Conservation (phyloP, 2,329 filamentous ascomycete genomes). For the Sarocladium strictum region DNA sequence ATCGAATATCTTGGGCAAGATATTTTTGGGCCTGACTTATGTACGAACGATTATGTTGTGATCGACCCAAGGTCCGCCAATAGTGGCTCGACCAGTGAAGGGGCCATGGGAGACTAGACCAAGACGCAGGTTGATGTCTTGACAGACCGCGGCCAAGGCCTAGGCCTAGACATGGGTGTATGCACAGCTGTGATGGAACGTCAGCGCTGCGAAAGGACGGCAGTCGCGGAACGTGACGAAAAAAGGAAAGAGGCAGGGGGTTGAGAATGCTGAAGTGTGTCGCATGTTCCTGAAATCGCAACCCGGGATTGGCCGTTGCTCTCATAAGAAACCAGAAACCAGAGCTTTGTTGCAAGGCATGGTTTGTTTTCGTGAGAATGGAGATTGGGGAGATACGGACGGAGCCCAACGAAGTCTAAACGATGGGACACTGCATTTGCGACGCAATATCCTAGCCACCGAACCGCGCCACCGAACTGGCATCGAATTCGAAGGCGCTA, state of each 20-base stretch:
- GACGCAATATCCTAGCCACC: background rate
- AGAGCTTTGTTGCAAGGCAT: background rate
- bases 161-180: background rate
- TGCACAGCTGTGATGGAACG: background rate
- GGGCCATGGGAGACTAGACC: background rate
- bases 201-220: background rate
- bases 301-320: no score
- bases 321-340: no score
- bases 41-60: no score
- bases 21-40: no score
- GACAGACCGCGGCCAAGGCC: background rate
- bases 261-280: no score
- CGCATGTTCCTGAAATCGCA: no score
- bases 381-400: background rate
- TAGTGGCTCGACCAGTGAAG: background rate
- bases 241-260: background rate
- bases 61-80: background rate
- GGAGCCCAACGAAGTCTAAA: slow-evolving; percentile 2
- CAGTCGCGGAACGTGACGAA: background rate
- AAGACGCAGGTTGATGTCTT: background rate
- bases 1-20: no score
- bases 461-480: background rate
- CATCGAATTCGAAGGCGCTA: background rate
- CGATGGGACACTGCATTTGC: background rate
- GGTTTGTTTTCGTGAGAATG: background rate